phyloP scores from a whole-genome alignment of 1,284 basidiomycete species.

The Hymenochaete sp. region DNA sequence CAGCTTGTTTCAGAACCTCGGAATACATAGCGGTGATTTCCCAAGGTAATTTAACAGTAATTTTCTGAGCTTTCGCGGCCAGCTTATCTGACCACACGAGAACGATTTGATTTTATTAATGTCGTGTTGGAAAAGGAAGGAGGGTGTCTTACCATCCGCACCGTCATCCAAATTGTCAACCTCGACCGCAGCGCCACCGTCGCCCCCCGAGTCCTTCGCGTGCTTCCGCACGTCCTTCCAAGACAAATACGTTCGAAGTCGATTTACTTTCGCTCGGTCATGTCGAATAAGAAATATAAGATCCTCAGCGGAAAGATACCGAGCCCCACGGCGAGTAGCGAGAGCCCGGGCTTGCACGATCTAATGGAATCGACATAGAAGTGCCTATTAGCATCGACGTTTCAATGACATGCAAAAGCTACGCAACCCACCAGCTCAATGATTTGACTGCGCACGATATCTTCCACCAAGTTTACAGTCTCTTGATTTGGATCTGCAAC shows the following conservation, averaged over 20 bases:
- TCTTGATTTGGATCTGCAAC: conserved; percentile 84
- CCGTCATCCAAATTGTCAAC: conserved; percentile 72
- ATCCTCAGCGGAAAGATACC: conserved; percentile 87
- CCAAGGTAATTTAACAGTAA: conserved; percentile 95
- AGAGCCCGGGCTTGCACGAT: conserved; percentile 85
- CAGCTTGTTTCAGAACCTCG: conserved; percentile 65
- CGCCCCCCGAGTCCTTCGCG: conserved; percentile 81
- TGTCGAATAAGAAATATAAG: conserved; percentile 95
- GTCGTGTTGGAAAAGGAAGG: conserved; percentile 1
- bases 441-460: conserved; percentile 89
- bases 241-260: conserved; percentile 87
- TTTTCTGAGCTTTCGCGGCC: conserved; percentile 81
- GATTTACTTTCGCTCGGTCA: conserved; percentile 90
- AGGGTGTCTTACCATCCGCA: conserved; percentile 47
- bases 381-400: neutral
- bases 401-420: neutral
- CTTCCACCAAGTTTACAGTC: conserved; percentile 88
- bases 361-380: conserved; percentile 33
- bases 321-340: conserved; percentile 74
- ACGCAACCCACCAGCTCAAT: conserved; percentile 74
- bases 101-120: neutral
- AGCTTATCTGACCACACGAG: conserved; percentile 56
- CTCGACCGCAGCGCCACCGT: conserved; percentile 71
- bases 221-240: conserved; percentile 98
- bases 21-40: conserved; percentile 89